Evolutionary conservation across 805 yeast species (phyloP), one percentile per base, ranked within the genome.

Genomic region (Candida corydali): DNA sequence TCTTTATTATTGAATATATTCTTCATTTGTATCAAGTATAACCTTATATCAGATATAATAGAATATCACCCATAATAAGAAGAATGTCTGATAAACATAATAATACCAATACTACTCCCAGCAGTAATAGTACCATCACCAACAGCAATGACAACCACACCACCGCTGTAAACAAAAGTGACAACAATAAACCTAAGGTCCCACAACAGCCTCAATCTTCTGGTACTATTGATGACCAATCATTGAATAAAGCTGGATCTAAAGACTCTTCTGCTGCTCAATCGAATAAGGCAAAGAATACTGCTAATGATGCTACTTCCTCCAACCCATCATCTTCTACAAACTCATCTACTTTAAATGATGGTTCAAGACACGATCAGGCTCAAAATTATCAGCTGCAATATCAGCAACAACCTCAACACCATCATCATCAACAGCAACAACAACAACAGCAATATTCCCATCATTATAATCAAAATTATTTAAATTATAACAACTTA

Each of bases 381-480:
- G 14, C 24, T 14, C 37, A 25, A 23, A 18, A 17, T 25, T n/a
- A n/a, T n/a, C n/a, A n/a, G n/a, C n/a, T n/a, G n/a, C 41, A 32
- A 26, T 20, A 27, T 17, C 41, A 39, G 9, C 38, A 32, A 29
- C 32, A 23, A 14, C 37, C 30, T 12, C 37, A 36, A 10, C n/a
- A 43, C 19, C 48, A 40, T 17, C 39, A 47, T 28, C 41, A 48
- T 19, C 44, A 40, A 19, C 43, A 40, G 33, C 37, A 28, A 27
- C 15, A 18, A 3, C 17, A 22, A 17, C 39, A 38, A 20, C 34
- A 36, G 15, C 29, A 33, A 18, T 32, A 36, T 19, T 33, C 14
- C 5, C 25, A 35, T 28, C 25, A 38, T 15, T 36, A 30, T 25
- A 29, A 23, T 36, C 39, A 41, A 27, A 33, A 32, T 34, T 26